Evolutionary conservation across 805 yeast genomes (phyloP), one percentile per base, ranked within the genome.

Genomic region (Cyberlindnera maclurae): DNA sequence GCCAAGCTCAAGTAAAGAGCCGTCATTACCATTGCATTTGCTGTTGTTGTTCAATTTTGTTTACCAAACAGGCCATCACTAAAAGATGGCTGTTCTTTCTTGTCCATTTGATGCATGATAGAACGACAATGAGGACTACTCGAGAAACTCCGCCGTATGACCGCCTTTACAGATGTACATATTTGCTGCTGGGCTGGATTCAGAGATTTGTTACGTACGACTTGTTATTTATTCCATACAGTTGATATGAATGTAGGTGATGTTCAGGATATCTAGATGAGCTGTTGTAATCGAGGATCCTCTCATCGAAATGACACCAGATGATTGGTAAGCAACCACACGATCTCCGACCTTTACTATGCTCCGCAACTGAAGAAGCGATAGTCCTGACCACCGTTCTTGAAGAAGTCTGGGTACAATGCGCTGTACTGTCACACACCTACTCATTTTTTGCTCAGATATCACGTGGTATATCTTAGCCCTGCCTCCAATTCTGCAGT

Each of bases 1-100:
- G 68, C 76, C 71, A 84, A 82, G 68, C 78, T 88, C 67, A 86
- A 85, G 67, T 88, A 77, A 46, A 36, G 13, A 5, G 5, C 15
- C 9, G 13, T 11, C 15, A 11, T 10, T 16, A 11, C 22, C 16
- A 17, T 17, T 12, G 11, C 15, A 15, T 31, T 12, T 33, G 22
- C 28, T 20, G 34, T 22, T 24, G 12, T 26, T 33, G 29, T 33
- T 33, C 29, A 20, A 33, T 24, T 33, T 29, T 29, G 31, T 29
- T 29, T 29, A 29, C 31, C 31, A 29, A 27, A 24, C n/a, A 12
- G 24, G 8, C 24, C 24, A 20, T 8, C 24, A 20, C 24, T 8
- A 20, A 20, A 20, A 20, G 24, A 20, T 8, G 24, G 24, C 8
- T 20, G 30, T 16, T 15, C 15, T 15, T 15, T 15, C 18, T 29